phyloP scores from a whole-genome alignment of 257 asterid species.

The Primulina tabacum region DNA sequence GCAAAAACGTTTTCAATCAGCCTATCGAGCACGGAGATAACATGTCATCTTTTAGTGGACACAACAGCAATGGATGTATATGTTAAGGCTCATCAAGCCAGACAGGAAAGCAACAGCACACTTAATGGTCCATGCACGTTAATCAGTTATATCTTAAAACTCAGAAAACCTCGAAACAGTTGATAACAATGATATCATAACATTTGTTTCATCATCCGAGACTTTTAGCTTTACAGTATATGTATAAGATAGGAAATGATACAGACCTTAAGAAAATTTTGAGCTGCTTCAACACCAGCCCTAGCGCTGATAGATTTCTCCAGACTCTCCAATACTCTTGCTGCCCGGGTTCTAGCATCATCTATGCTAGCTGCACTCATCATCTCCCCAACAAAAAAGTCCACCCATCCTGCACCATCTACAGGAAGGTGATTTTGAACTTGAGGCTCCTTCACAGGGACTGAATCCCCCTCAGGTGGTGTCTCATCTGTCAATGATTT shows the following conservation, averaged over 20 bases:
- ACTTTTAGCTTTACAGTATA: neutral
- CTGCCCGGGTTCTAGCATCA: slow-evolving; percentile 67
- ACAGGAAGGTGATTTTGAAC: slow-evolving; percentile 40
- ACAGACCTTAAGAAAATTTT: slow-evolving; percentile 59
- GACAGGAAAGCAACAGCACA: neutral
- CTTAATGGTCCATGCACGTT: neutral
- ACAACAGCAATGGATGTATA: neutral
- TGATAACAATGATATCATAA: neutral
- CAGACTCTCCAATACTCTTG: slow-evolving; percentile 56
- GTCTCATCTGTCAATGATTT: slow-evolving; percentile 33
- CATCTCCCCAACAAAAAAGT: slow-evolving; percentile 71
- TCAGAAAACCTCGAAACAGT: neutral
- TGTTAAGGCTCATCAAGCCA: neutral
- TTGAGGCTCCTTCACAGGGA: slow-evolving; percentile 36
- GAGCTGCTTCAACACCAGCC: slow-evolving; percentile 45
- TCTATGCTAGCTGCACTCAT: slow-evolving; percentile 60
- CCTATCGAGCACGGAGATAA: neutral
- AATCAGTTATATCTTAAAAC: neutral
- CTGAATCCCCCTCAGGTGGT: slow-evolving; percentile 26
- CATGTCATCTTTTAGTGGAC: neutral
- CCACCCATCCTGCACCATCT: slow-evolving; percentile 81
- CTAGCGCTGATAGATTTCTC: slow-evolving; percentile 57
- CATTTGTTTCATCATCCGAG: neutral
- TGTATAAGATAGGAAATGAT: neutral
- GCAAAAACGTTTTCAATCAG: neutral